Conservation (phyloP, 2,329 filamentous ascomycete genomes). For the Arachnopeziza araneosa region DNA sequence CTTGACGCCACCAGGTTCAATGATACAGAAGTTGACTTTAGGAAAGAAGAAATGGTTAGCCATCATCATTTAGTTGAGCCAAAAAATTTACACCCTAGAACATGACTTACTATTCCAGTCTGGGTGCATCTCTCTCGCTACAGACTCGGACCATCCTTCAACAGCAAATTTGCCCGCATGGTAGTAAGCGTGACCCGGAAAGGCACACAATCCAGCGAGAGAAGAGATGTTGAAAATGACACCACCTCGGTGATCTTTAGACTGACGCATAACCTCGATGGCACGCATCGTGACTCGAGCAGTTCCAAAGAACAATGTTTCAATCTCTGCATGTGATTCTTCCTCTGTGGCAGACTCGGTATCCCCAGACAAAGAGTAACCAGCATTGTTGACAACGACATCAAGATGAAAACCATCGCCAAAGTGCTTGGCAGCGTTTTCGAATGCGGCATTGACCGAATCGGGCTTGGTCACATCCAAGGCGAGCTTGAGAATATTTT, state of each 20-base stretch:
- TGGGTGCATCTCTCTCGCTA: constrained; percentile 33
- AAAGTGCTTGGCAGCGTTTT: constrained; percentile 30
- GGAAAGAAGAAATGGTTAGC: not conserved
- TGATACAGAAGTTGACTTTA: constrained; percentile 35
- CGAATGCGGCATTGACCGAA: constrained; percentile 29
- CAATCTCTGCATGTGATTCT: constrained; percentile 34
- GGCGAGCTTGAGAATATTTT: constrained; percentile 39
- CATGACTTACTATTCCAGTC: constrained; percentile 32
- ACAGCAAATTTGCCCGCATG: constrained; percentile 39
- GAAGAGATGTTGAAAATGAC: constrained; percentile 38
- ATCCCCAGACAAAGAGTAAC: constrained; percentile 47
- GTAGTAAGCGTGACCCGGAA: constrained; percentile 35
- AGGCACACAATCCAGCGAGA: constrained; percentile 33
- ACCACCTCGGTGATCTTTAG: constrained; percentile 30
- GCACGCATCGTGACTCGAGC: constrained; percentile 35
- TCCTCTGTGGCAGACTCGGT: constrained; percentile 40
- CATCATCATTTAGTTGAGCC: too few species aligned
- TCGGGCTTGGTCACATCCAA: constrained; percentile 43
- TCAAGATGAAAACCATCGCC: constrained; percentile 50
- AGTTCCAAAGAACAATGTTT: constrained; percentile 41
- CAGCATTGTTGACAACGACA: constrained; percentile 56
- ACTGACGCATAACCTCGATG: constrained; percentile 35
- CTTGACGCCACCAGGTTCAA: constrained; percentile 30
- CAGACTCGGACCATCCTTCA: constrained; percentile 33
- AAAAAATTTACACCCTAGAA: not conserved